Conservation (phyloP, 2,329 filamentous ascomycete genomes). For the Ophiocordyceps camponoti-leonardi region DNA sequence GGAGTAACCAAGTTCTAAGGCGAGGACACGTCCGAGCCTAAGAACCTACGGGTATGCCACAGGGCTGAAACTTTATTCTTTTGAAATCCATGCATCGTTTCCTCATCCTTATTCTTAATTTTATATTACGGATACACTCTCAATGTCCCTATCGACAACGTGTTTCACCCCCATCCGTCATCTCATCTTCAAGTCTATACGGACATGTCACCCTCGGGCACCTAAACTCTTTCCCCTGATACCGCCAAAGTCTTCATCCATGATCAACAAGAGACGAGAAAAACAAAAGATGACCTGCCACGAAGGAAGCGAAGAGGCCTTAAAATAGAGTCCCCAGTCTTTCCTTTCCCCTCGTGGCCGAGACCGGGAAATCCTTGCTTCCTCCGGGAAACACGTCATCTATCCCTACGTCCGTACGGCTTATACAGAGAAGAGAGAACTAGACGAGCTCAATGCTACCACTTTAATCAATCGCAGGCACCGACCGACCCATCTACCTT, state of each 20-base stretch:
- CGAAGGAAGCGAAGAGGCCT: not conserved
- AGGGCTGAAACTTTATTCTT: not conserved
- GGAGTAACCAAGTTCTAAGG: not conserved
- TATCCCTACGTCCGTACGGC: no score
- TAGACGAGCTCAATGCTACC: not conserved
- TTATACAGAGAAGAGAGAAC: not conserved
- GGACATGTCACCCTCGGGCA: no score
- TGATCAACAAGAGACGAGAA: no score
- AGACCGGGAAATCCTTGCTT: not conserved
- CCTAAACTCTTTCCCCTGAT: no score
- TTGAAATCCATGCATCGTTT: not conserved
- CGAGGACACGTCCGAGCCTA: no score
- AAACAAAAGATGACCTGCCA: not conserved
- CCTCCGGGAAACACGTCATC: not conserved
- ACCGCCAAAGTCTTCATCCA: no score
- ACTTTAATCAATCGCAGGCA: not conserved
- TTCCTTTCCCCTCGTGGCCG: not conserved
- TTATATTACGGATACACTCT: not conserved
- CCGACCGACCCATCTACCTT: not conserved
- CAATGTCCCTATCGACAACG: no score
- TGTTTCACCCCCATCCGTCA: no score
- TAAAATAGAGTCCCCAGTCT: not conserved
- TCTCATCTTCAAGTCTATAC: no score
- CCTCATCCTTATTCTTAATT: not conserved
- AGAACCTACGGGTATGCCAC: no score